Evolutionary conservation across 352 stramenopile genomes (phyloP), one percentile per base, ranked within the genome.

Genomic region (Phytophthora sansomeana): DNA sequence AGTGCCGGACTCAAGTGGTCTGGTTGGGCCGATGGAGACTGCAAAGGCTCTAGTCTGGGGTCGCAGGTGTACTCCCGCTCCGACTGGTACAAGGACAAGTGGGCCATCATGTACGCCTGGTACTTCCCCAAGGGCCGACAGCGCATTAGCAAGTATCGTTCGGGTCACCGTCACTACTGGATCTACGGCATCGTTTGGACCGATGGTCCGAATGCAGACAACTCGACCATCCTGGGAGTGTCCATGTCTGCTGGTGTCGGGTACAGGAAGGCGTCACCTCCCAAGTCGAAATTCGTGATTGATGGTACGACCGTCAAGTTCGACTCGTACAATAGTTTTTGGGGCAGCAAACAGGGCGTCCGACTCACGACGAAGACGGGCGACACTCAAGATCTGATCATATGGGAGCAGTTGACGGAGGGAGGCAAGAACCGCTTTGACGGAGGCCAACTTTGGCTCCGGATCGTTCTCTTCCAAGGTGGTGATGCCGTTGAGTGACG

Each of bases 51-150:
- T 50, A 49, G 16, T 9, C 47, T 60, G 35, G 67, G 67, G 1
- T 64, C 61, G 4, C 67, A 75, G 41, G 44, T 75, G 24, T 75
- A 75, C 44, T 57, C 61, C 16, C 67, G 67, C 19, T 54, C 67
- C 5, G 35, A 24, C 4, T 53, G 21, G 49, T 70, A 70, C 67
- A 61, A 71, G 6, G 67, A 50, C 46, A 56, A 58, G 21, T 75
- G 50, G 50, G 74, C 51, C 33, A 57, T 68, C 50, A 57, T 62
- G 59, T 67, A 67, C 42, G 51, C 59, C 11, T 62, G 51, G 59
- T 78, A 81, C 59, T 78, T 81, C 51, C 70, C 74, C 17, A 39
- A 43, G 13, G 36, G 36, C 36, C 11, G 16, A 43, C 13, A 43
- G 14, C 7, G 21, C 36, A 43, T 6, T 17, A 21, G 13, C 6